Percentiles rank a stretch among this genome's conserved stretches.
phyloP scores from a whole-genome alignment of 495 filamentous ascomycete genomes.

The Aspergillus haitiensis region DNA sequence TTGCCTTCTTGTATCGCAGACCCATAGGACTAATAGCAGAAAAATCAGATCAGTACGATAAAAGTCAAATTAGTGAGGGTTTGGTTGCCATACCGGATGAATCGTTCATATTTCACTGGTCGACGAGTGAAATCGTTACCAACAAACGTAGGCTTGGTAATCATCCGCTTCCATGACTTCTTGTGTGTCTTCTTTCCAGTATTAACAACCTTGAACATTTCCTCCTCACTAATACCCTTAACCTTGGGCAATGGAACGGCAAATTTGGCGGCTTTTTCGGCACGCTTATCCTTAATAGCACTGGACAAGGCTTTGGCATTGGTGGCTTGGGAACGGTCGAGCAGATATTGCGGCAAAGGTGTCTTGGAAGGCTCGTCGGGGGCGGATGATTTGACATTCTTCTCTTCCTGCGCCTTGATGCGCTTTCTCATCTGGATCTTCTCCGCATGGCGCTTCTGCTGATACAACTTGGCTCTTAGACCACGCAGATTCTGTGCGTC shows the following conservation, averaged over 20 bases:
- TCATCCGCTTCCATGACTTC: conserved; percentile 91
- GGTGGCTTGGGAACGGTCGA: conserved; percentile 81
- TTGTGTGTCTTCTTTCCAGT: conserved; percentile 82
- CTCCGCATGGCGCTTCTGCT: conserved; percentile 89
- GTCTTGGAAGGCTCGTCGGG: conserved; percentile 68
- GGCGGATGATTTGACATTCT: conserved; percentile 90
- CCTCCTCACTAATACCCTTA: conserved; percentile 89
- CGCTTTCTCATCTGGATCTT: conserved; percentile 99
- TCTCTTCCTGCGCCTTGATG: conserved; percentile 91
- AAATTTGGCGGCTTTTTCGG: conserved; percentile 95
- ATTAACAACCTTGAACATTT: conserved; percentile 98
- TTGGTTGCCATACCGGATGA: conserved; percentile 49
- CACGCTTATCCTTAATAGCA: conserved; percentile 85
- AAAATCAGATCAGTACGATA: conserved; percentile 37
- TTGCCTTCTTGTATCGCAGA: conserved; percentile 89
- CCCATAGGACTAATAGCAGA: conserved; percentile 59
- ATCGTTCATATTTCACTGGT: conserved; percentile 93
- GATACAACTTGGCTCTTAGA: conserved; percentile 89
- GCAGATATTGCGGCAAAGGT: conserved; percentile 81
- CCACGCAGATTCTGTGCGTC: conserved; percentile 91
- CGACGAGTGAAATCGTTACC: conserved; percentile 88
- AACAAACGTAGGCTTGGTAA: conserved; percentile 90
- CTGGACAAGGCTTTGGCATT: conserved; percentile 85
- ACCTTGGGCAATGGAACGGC: conserved; percentile 93
- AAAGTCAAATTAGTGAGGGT: not conserved